Conservation (phyloP, 2,329 filamentous ascomycete genomes). For the Calonectria leucothoes region DNA sequence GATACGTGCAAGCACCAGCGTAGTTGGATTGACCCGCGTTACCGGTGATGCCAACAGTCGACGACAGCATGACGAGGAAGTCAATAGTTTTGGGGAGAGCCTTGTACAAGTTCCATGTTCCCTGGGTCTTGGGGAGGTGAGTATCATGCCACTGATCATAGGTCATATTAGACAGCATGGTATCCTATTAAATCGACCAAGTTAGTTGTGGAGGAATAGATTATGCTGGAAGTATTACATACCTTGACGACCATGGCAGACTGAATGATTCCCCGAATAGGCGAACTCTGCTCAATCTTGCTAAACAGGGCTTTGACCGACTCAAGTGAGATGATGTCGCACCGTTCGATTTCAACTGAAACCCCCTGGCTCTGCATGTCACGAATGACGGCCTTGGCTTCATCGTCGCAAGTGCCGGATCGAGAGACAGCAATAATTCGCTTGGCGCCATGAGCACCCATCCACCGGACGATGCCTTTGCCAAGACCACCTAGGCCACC, state of each 20-base stretch:
- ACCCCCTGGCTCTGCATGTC: conserved; percentile 2
- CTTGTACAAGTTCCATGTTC: conserved; percentile 57
- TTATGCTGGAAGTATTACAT: background rate
- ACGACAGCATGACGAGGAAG: conserved; percentile 55
- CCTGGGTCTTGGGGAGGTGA: conserved; percentile 53
- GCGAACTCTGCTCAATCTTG: conserved; percentile 22
- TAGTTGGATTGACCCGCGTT: conserved; percentile 48
- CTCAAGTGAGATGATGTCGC: conserved; percentile 6
- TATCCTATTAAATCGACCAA: conserved; percentile 44
- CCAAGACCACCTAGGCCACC: conserved; percentile 36
- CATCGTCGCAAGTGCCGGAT: conserved; percentile 10
- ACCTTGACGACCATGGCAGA: conserved; percentile 47
- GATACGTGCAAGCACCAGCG: conserved; percentile 45
- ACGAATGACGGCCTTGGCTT: conserved; percentile 4
- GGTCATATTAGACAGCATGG: conserved; percentile 50
- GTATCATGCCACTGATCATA: conserved; percentile 49
- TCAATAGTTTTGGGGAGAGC: conserved; percentile 42
- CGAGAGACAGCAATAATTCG: conserved; percentile 45
- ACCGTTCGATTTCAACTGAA: conserved; percentile 1
- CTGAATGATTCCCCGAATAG: conserved; percentile 55
- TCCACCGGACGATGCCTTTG: conserved; percentile 26
- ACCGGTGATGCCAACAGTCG: conserved; percentile 49
- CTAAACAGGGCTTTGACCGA: background rate
- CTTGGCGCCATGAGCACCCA: conserved; percentile 36
- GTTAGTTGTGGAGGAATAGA: background rate